phyloP scores from a whole-genome alignment of 352 stramenopile species.

The Phytophthora megakarya region DNA sequence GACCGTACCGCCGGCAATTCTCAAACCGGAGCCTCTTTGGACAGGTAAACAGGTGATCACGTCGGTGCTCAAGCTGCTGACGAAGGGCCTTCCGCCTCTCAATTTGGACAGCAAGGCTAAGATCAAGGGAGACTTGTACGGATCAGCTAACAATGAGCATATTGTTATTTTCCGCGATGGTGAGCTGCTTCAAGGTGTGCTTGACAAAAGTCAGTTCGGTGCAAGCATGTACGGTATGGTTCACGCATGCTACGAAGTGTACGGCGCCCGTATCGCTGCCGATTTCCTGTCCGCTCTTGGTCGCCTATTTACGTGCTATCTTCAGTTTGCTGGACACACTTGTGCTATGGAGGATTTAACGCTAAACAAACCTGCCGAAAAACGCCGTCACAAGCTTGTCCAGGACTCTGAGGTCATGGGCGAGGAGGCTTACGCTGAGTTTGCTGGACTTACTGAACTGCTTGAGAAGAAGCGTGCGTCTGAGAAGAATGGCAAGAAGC shows the following conservation, averaged over 20 bases:
- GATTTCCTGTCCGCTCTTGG: constrained; percentile 84
- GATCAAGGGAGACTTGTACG: constrained; percentile 96
- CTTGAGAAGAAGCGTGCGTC: constrained; percentile 62
- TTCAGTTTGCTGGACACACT: constrained; percentile 98
- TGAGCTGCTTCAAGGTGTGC: constrained; percentile 95
- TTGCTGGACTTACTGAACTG: constrained; percentile 75
- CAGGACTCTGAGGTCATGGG: constrained; percentile 76
- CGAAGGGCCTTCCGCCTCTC: constrained; percentile 88
- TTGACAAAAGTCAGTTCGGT: constrained; percentile 99
- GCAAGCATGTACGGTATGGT: constrained; percentile 98
- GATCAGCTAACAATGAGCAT: constrained; percentile 94
- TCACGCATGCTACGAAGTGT: constrained; percentile 96
- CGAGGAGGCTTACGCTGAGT: constrained; percentile 87
- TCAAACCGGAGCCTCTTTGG: constrained; percentile 97
- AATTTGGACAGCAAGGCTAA: constrained; percentile 96
- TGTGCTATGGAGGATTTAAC: constrained; percentile 99
- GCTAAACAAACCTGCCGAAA: constrained; percentile 94
- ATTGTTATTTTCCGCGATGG: constrained; percentile 96
- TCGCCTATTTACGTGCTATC: constrained; percentile 97
- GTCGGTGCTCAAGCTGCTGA: constrained; percentile 96
- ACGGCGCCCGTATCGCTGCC: constrained; percentile 80
- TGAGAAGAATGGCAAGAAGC: constrained; percentile 63
- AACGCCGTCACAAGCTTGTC: constrained; percentile 90
- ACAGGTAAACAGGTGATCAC: constrained; percentile 99
- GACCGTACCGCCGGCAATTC: constrained; percentile 96